phyloP scores from a whole-genome alignment of 768 basidiomycete species.

The Trametes punicea region DNA sequence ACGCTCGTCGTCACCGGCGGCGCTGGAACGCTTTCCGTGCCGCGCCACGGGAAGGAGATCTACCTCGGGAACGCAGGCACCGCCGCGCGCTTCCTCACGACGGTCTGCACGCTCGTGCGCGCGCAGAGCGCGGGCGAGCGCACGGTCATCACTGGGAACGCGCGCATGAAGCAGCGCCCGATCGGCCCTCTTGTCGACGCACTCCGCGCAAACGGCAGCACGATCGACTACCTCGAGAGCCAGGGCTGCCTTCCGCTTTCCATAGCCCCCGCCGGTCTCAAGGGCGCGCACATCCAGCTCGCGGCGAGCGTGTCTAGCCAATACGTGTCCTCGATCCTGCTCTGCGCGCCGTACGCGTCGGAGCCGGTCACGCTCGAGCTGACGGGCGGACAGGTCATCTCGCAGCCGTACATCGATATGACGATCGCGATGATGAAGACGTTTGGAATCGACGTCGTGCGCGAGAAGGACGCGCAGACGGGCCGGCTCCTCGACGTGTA shows the following conservation, averaged over 20 bases:
- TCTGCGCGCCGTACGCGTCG: slow-evolving; percentile 91
- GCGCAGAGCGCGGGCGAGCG: slow-evolving; percentile 37
- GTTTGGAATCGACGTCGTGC: slow-evolving; percentile 77
- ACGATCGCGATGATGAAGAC: slow-evolving; percentile 96
- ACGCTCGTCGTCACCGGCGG: slow-evolving; percentile 92
- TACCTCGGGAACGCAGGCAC: slow-evolving; percentile 98
- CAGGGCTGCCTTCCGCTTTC: slow-evolving; percentile 86
- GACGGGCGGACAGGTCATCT: slow-evolving; percentile 92
- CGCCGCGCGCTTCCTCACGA: slow-evolving; percentile 94
- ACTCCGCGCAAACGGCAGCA: slow-evolving; percentile 73
- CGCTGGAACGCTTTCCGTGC: slow-evolving; percentile 72
- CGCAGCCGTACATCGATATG: slow-evolving; percentile 99
- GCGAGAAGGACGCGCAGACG: slow-evolving; percentile 55
- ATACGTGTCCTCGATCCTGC: slow-evolving; percentile 95
- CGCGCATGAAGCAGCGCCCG: slow-evolving; percentile 98
- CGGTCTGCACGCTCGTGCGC: slow-evolving; percentile 88
- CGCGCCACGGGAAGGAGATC: slow-evolving; percentile 77
- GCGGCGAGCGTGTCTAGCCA: slow-evolving; percentile 95
- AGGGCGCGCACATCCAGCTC: slow-evolving; percentile 78
- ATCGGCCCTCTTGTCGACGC: slow-evolving; percentile 94
- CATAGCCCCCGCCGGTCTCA: slow-evolving; percentile 79
- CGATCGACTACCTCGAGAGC: slow-evolving; percentile 74
- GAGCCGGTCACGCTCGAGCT: slow-evolving; percentile 86
- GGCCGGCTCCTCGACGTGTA: slow-evolving; percentile 77
- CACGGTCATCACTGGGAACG: slow-evolving; percentile 94